Evolutionary conservation across 805 yeast genomes (phyloP).

Genomic region (Wickerhamomyces strasburgensis): DNA sequence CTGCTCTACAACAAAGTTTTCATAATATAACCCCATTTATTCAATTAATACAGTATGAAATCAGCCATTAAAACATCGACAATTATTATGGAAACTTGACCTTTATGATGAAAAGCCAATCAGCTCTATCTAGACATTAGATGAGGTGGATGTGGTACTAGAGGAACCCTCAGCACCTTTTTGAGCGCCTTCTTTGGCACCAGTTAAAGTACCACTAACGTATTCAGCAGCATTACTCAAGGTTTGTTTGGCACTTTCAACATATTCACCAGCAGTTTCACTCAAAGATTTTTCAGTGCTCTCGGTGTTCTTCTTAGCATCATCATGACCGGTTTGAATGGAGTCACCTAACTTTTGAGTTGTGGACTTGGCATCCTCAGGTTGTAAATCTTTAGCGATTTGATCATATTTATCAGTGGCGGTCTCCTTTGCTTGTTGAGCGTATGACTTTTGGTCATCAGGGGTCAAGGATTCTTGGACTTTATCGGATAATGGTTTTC

Average conservation of each 20-base stretch:
- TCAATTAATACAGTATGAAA: too few species aligned
- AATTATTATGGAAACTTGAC: too few species aligned
- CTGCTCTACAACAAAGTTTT: too few species aligned
- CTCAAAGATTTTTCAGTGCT: constrained; percentile 36
- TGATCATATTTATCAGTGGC: constrained; percentile 66
- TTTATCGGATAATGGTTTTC: constrained; percentile 74
- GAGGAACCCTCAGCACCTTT: constrained; percentile 17
- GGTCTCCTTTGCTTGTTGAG: constrained; percentile 66
- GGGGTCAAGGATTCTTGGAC: constrained; percentile 64
- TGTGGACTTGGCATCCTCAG: constrained; percentile 63
- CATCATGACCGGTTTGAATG: constrained; percentile 49
- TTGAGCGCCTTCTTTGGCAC: constrained; percentile 51
- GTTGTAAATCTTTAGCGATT: constrained; percentile 52
- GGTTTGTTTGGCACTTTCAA: constrained; percentile 50
- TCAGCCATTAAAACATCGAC: too few species aligned
- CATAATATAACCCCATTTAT: too few species aligned
- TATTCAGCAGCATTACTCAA: constrained; percentile 39
- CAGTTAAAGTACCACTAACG: constrained; percentile 46
- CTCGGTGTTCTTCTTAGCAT: constrained; percentile 30
- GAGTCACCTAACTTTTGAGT: constrained; percentile 67
- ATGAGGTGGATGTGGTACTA: constrained; percentile 12
- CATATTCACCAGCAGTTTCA: constrained; percentile 55
- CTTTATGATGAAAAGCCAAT: too few species aligned
- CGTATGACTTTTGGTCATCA: constrained; percentile 58
- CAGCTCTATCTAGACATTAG: too few species aligned